Evolutionary conservation across 2,329 filamentous ascomycete species (phyloP).

Genomic region (Aspergillus sp.): DNA sequence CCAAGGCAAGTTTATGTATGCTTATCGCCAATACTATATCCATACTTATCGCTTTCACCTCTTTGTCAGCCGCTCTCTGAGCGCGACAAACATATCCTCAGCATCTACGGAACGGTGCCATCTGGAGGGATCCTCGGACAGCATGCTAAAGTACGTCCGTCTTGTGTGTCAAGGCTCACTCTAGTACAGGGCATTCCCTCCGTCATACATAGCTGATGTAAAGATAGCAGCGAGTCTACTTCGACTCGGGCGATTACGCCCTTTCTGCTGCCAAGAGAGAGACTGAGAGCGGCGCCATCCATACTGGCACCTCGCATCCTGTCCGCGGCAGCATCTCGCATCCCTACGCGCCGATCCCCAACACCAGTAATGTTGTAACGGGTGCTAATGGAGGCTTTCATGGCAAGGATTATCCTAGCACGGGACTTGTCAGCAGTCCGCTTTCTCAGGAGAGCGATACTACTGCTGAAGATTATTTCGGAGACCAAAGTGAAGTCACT

Average conservation of each 20-base stretch:
- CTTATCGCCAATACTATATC: neutral
- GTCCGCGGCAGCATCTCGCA: constrained; percentile 33
- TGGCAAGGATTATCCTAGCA: neutral
- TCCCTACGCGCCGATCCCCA: constrained; percentile 32
- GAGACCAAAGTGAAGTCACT: neutral
- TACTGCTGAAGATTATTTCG: neutral
- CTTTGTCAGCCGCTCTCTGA: neutral
- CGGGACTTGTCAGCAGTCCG: neutral
- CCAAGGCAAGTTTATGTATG: neutral
- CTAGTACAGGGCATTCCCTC: no score
- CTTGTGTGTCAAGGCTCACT: neutral
- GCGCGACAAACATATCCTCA: constrained; percentile 1
- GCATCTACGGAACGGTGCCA: constrained; percentile 24
- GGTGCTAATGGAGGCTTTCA: neutral
- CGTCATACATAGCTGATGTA: constrained; percentile 12
- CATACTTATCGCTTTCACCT: neutral
- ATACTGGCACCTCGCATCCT: constrained; percentile 32
- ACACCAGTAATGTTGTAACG: constrained; percentile 26
- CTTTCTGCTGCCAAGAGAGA: constrained; percentile 28
- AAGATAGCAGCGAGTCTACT: constrained; percentile 33
- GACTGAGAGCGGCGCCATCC: constrained; percentile 30
- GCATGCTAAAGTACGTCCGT: constrained; percentile 20
- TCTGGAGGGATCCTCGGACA: constrained; percentile 20
- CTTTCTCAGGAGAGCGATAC: neutral
- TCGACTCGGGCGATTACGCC: constrained; percentile 37